phyloP scores from a whole-genome alignment of 768 basidiomycete genomes.

The Crucibulum laeve region DNA sequence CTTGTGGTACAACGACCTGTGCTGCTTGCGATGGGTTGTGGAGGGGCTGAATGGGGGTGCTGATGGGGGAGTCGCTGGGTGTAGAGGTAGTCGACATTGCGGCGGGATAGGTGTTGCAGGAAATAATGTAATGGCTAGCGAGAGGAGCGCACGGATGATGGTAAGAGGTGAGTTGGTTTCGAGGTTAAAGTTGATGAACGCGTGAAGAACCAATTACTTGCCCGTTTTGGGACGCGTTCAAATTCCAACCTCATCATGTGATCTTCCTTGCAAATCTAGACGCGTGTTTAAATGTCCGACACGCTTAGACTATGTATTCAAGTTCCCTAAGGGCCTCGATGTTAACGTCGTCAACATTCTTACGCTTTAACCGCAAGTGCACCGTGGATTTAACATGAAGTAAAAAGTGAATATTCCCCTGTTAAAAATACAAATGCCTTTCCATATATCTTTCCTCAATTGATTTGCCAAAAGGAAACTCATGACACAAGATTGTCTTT shows the following conservation, averaged over 20 bases:
- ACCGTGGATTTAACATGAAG: too few species aligned
- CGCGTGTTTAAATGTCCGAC: too few species aligned
- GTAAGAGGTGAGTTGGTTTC: conserved; percentile 7
- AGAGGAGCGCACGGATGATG: neutral
- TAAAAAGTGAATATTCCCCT: too few species aligned
- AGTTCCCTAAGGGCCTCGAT: too few species aligned
- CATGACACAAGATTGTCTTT: too few species aligned
- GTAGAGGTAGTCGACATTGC: conserved; percentile 54
- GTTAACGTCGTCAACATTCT: too few species aligned
- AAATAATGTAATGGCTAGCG: conserved; percentile 10
- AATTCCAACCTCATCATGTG: conserved; percentile 16
- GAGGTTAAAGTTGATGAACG: too few species aligned
- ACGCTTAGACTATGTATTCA: too few species aligned
- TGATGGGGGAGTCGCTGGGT: conserved; percentile 62
- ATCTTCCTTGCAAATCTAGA: conserved; percentile 3
- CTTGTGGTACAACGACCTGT: conserved; percentile 72
- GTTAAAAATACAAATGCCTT: too few species aligned
- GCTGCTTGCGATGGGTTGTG: conserved; percentile 85
- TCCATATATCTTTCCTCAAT: too few species aligned
- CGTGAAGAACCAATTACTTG: conserved; percentile 2
- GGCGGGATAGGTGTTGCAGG: conserved; percentile 7
- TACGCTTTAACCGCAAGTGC: too few species aligned
- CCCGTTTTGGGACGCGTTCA: conserved; percentile 10
- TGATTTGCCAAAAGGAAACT: too few species aligned
- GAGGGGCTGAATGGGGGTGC: conserved; percentile 69